Evolutionary conservation across 73 alveolate species (phyloP).

Genomic region (Urostyla sp.): DNA sequence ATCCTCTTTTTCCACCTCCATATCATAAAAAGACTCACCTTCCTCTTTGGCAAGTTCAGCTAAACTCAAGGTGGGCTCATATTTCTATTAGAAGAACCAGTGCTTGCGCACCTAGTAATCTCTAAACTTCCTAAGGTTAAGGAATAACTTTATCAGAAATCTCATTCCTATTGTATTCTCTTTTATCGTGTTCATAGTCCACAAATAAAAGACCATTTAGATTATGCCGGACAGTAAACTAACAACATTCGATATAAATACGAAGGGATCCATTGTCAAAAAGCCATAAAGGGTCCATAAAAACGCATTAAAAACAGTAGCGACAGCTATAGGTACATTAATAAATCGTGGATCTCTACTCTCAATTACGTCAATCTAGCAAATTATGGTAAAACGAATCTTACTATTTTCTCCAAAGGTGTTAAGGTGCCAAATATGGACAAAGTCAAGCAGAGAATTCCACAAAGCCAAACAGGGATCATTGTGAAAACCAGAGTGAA

Average conservation of each 20-base stretch:
- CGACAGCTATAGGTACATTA: background rate
- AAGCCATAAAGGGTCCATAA: slow-evolving; percentile 34
- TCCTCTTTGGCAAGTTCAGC: too few species aligned
- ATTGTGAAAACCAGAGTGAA: background rate
- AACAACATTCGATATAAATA: background rate
- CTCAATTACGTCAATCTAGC: slow-evolving; percentile 6
- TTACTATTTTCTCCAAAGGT: slow-evolving; percentile 42
- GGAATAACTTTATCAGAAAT: too few species aligned
- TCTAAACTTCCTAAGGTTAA: too few species aligned
- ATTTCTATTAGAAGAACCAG: too few species aligned
- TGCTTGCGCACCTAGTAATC: too few species aligned
- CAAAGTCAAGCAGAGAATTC: slow-evolving; percentile 3
- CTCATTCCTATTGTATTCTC: too few species aligned
- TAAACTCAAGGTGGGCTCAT: too few species aligned
- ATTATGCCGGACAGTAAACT: background rate
- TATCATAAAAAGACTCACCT: too few species aligned
- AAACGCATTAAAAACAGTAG: slow-evolving; percentile 11
- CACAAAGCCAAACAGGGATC: slow-evolving; percentile 15
- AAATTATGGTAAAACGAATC: background rate
- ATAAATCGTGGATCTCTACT: slow-evolving; percentile 21
- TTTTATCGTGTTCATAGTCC: slow-evolving; percentile 29
- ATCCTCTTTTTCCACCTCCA: too few species aligned
- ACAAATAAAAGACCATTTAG: slow-evolving; percentile 8
- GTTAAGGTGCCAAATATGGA: slow-evolving; percentile 5
- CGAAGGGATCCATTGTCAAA: slow-evolving; percentile 9